phyloP scores from a whole-genome alignment of 2,329 filamentous ascomycete species.

The Fusarium citri region DNA sequence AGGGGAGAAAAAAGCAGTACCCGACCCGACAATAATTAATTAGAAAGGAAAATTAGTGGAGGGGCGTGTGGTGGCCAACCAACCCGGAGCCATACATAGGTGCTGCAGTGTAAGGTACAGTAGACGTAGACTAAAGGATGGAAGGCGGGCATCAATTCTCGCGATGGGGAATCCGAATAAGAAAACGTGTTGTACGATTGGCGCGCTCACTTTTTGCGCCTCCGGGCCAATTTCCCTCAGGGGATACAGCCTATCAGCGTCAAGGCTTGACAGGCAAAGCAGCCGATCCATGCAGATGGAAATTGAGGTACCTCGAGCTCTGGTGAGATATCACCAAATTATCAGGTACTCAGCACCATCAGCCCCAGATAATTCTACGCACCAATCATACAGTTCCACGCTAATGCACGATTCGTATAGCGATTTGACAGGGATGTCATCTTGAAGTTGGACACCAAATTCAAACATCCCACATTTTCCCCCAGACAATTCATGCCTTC shows the following conservation, averaged over 20 bases:
- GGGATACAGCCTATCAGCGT: conserved; percentile 35
- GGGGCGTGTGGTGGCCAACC: conserved; percentile 22
- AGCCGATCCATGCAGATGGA: conserved; percentile 17
- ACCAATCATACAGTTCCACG: conserved; percentile 8
- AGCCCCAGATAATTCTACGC: background rate
- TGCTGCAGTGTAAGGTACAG: background rate
- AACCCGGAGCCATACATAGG: background rate
- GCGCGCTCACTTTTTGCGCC: conserved; percentile 16
- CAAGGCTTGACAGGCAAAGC: conserved; percentile 17
- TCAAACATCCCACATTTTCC: conserved; percentile 10
- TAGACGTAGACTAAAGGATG: background rate
- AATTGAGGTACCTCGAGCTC: conserved; percentile 22
- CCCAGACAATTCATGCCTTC: conserved; percentile 21
- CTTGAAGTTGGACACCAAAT: background rate
- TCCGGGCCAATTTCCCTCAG: conserved; percentile 33
- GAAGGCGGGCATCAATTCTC: conserved; percentile 11
- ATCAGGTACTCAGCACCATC: background rate
- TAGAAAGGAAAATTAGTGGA: conserved; percentile 3
- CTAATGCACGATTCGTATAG: conserved; percentile 38
- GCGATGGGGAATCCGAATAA: conserved; percentile 40
- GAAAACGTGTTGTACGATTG: conserved; percentile 47
- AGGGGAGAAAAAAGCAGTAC: background rate
- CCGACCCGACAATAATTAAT: background rate
- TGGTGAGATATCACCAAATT: background rate
- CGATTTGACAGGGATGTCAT: conserved; percentile 16